A percentile compares a stretch with the other conserved stretches of the same genome.
Conservation (phyloP, 371 early-diverging fungal species). For the Batrachochytrium dendrobatidis region DNA sequence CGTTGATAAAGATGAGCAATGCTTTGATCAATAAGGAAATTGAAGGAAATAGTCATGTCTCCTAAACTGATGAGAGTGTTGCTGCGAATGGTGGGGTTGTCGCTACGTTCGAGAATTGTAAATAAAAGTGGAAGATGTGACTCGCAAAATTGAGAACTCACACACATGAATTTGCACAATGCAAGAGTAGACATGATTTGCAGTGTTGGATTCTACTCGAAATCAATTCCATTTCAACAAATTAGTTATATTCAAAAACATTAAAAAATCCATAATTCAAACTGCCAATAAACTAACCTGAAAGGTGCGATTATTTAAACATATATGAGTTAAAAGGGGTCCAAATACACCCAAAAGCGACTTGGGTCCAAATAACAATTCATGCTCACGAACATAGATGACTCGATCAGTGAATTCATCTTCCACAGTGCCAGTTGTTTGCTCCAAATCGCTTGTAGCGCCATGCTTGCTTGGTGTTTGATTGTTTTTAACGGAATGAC, state of each 20-base stretch:
- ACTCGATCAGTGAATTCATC: slow-evolving; percentile 91
- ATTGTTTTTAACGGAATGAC: slow-evolving; percentile 21
- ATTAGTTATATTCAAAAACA: neutral
- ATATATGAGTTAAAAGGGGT: slow-evolving; percentile 72
- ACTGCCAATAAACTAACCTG: slow-evolving; percentile 45
- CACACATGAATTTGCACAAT: slow-evolving; percentile 92
- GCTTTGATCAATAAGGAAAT: slow-evolving; percentile 87
- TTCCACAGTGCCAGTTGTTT: slow-evolving; percentile 84
- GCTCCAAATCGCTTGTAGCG: slow-evolving; percentile 44
- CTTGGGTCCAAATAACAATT: slow-evolving; percentile 70
- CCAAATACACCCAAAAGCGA: slow-evolving; percentile 76
- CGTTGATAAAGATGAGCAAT: slow-evolving; percentile 87
- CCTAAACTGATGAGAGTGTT: slow-evolving; percentile 94
- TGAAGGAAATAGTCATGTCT: slow-evolving; percentile 93
- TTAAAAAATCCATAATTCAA: neutral
- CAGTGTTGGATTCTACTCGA: slow-evolving; percentile 65
- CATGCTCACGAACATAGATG: slow-evolving; percentile 76
- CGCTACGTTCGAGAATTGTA: slow-evolving; percentile 76
- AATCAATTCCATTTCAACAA: neutral
- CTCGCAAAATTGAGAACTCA: slow-evolving; percentile 88
- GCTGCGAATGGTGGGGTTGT: slow-evolving; percentile 51
- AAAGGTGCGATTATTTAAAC: slow-evolving; percentile 70
- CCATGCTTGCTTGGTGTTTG: neutral
- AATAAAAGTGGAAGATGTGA: slow-evolving; percentile 82
- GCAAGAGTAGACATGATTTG: slow-evolving; percentile 79